Percentiles rank a stretch among this genome's conserved stretches.
phyloP scores from a whole-genome alignment of 225 moss, liverwort and hornwort genomes.

The Pseudisothecium myosuroides region DNA sequence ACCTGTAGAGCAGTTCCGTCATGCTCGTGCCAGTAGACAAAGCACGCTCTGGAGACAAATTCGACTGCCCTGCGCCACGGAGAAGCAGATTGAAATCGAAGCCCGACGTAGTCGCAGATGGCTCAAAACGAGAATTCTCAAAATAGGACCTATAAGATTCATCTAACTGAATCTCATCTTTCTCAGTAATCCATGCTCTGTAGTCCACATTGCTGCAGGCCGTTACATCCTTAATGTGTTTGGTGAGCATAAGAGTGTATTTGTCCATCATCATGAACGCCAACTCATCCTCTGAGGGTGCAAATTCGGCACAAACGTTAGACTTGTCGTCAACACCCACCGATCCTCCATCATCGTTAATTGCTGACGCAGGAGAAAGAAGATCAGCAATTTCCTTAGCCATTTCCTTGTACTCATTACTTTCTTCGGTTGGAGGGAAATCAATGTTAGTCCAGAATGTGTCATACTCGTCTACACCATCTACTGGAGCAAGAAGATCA shows the following conservation, averaged over 20 bases:
- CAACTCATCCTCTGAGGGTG: conserved; percentile 9
- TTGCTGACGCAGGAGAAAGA: background rate
- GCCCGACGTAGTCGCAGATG: background rate
- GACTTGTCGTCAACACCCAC: background rate
- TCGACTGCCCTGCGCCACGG: background rate
- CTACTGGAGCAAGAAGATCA: conserved; percentile 13
- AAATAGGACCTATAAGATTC: background rate
- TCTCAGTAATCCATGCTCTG: conserved; percentile 14
- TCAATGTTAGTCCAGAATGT: conserved; percentile 4
- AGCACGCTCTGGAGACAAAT: background rate
- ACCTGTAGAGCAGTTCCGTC: conserved; percentile 28
- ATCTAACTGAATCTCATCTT: conserved; percentile 1
- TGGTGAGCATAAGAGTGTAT: conserved; percentile 20
- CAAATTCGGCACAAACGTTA: background rate
- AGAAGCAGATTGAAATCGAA: conserved; percentile 22
- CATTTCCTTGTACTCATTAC: background rate
- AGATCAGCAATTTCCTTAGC: conserved; percentile 14
- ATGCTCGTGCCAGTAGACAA: background rate
- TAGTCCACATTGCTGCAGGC: conserved; percentile 7
- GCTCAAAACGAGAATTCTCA: background rate
- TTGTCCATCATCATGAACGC: conserved; percentile 10
- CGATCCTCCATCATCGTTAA: background rate
- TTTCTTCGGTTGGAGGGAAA: conserved; percentile 2
- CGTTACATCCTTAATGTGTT: conserved; percentile 24
- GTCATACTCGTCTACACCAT: background rate